These are phyloP conservation scores for Benincasa hispida DNA, from an alignment of 306 rosid genomes.

Conservation along the genomic window DNA sequence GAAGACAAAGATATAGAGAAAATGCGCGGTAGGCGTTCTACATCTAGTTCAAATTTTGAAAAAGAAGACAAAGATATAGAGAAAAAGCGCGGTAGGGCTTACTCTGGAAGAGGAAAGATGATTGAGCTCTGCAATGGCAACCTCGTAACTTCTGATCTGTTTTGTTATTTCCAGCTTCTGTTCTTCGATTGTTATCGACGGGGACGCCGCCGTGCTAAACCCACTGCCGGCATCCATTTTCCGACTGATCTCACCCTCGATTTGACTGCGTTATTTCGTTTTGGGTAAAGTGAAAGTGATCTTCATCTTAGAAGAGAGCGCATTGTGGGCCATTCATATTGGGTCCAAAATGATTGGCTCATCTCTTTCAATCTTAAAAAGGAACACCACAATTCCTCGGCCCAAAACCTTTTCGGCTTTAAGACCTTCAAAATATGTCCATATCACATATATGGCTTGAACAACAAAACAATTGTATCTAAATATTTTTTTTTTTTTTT, in stretches of 20 bases:
- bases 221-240: neutral
- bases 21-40: too few relatives aligned
- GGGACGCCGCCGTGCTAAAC: neutral
- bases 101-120: conserved; percentile 49
- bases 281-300: neutral
- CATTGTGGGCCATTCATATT: neutral
- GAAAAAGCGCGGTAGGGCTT: neutral
- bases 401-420: too few relatives aligned
- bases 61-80: neutral
- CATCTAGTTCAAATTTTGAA: neutral
- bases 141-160: conserved; percentile 45
- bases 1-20: neutral
- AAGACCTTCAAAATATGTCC: too few relatives aligned
- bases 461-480: too few relatives aligned
- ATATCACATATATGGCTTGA: too few relatives aligned
- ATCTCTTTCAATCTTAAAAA: neutral
- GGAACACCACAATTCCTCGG: neutral
- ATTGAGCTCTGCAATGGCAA: conserved; percentile 65
- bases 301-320: neutral
- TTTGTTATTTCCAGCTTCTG: conserved; percentile 14
- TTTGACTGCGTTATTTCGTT: neutral
- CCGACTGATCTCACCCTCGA: neutral
- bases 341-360: neutral
- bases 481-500: too few relatives aligned
- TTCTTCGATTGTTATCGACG: neutral